Percentiles rank a stretch among this genome's conserved stretches.
Conservation (phyloP, 345 rosid genomes). For the Euphorbia peplus region DNA sequence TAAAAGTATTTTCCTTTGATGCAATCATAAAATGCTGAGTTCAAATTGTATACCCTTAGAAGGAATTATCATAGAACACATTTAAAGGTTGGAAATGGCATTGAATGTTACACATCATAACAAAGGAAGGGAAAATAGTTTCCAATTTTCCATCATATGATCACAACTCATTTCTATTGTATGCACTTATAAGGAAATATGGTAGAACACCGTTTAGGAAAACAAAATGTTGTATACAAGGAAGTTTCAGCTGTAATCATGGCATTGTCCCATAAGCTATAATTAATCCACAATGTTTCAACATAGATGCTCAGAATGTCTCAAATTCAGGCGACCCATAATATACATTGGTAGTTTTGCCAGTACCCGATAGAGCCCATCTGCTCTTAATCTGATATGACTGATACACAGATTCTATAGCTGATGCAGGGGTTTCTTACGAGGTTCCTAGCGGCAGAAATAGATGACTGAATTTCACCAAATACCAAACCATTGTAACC, state of each 20-base stretch:
- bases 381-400: background rate
- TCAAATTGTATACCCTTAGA: background rate
- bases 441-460: background rate
- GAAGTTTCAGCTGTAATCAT: background rate
- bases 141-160: background rate
- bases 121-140: background rate
- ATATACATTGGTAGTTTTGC: background rate
- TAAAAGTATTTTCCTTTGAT: background rate
- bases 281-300: background rate
- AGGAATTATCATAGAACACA: background rate
- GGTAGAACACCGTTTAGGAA: background rate
- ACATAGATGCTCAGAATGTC: background rate
- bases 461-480: background rate
- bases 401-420: background rate
- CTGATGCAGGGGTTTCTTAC: background rate
- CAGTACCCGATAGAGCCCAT: background rate
- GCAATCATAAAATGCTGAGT: background rate
- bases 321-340: background rate
- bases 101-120: too few relatives aligned
- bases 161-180: background rate
- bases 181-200: background rate
- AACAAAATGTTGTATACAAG: background rate
- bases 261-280: background rate
- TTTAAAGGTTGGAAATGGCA: background rate
- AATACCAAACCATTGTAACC: background rate